Conservation (phyloP, 139 green algal genomes). For the Chlorella sorokiniana region DNA sequence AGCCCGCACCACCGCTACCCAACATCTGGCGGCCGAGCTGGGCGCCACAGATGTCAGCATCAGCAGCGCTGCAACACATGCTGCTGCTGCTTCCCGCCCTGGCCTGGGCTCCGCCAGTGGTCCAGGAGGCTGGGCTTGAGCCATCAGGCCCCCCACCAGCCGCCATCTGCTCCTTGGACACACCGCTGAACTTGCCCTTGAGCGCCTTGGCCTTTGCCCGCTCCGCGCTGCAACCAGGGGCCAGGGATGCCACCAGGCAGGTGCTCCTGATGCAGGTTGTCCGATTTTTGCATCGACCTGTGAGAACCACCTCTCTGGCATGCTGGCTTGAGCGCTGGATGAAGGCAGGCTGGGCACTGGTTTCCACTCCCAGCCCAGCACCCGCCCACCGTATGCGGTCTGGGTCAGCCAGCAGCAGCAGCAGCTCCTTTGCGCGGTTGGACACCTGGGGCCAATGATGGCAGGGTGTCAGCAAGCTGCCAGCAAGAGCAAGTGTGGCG, state of each 20-base stretch:
- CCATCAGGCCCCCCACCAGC: background rate
- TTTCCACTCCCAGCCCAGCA: no score
- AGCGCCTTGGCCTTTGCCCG: conserved; percentile 21
- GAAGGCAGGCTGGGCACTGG: background rate
- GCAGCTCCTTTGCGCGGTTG: conserved; percentile 35
- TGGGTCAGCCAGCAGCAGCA: conserved; percentile 1
- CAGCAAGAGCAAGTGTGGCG: background rate
- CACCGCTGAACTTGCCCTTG: conserved; percentile 33
- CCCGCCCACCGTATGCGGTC: conserved; percentile 26
- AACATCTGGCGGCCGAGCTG: no score
- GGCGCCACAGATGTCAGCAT: no score
- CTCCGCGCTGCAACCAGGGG: background rate
- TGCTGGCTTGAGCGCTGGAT: background rate
- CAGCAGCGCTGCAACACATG: no score
- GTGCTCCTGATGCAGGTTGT: no score
- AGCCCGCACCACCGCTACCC: no score
- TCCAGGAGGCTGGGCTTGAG: background rate
- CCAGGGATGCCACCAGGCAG: background rate
- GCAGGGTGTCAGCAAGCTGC: background rate
- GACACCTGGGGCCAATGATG: conserved; percentile 2
- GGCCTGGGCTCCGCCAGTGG: no score
- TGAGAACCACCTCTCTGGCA: no score
- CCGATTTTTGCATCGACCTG: no score
- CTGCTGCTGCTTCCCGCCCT: no score
- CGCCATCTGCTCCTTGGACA: background rate